Base-by-base conservation (phyloP, 179 eudicot species). In the Beta macrorhiza region DNA sequence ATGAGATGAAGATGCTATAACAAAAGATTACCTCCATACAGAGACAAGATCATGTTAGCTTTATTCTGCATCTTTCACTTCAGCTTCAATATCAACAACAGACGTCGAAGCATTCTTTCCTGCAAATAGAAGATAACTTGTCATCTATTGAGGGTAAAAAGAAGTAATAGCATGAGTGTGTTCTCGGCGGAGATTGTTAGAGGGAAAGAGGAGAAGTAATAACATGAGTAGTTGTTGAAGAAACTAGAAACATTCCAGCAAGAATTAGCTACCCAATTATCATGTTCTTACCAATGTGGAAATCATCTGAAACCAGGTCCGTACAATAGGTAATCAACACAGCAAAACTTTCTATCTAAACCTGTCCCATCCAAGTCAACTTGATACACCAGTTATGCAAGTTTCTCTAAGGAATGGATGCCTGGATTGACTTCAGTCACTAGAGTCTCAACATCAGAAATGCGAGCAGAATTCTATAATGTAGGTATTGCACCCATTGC, bases 31-130 rank as follows among this genome's bases (percentile, higher is more conserved):
- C 77, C 82, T 68, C 29, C 1, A 52, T 25, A 16, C 7, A 47
- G 4, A 32, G n/a, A 51, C 37, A 70, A 52, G 62, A 16, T 37
- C 77, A 25, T 62, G 82, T 47, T 71, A 67, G 73, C 42, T 74
- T 93, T 88, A 95, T 19, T 95, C 98, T 19, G 83, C 90, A 81
- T 95, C 98, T 82, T 79, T 90, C 22, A 95, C 83, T 82, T 95
- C 98, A 75, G 98, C 98, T 88, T 95, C 98, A 80, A 95, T 79
- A 84, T 95, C 98, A 49, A 95, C 94, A 72, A 93, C 83, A 37
- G 83, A 76, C 47, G 65, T 63, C 7, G 94, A 85, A 32, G 88
- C 80, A 52, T 83, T 74, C 76, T 86, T 91, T 81, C 87, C 97
- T 94, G 93, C 78, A 58, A 56, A 53, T 44, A 47, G n/a, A 78